A percentile compares a stretch with the other conserved stretches of the same genome.
Conservation (phyloP, 2,329 filamentous ascomycete species). For the Colletotrichum sp. region DNA sequence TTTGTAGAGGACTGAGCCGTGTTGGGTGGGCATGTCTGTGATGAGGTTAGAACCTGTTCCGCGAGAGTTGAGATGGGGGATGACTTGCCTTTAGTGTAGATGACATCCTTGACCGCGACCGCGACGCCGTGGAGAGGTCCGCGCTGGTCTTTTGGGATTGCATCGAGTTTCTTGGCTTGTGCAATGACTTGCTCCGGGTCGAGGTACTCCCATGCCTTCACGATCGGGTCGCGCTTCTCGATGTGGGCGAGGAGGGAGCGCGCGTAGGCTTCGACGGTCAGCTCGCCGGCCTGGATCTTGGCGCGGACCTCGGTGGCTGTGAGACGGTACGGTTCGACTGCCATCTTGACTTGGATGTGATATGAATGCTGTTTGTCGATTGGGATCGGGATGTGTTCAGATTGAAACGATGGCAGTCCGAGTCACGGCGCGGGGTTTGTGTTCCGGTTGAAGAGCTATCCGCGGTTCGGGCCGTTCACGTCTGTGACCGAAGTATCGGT, state of each 20-base stretch:
- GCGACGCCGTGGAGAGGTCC: conserved; percentile 63
- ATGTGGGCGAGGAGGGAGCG: conserved; percentile 51
- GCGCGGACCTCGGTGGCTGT: conserved; percentile 47
- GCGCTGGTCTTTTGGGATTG: conserved; percentile 48
- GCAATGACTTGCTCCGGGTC: conserved; percentile 49
- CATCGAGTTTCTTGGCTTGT: conserved; percentile 55
- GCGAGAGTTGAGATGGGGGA: too few relatives aligned
- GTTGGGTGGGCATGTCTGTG: conserved; percentile 60
- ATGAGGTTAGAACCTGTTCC: neutral
- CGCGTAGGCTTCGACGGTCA: conserved; percentile 56
- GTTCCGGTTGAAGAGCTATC: neutral
- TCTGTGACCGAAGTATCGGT: neutral
- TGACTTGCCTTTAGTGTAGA: conserved; percentile 54
- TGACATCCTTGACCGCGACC: conserved; percentile 66
- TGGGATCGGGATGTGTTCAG: neutral
- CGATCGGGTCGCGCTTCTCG: conserved; percentile 43
- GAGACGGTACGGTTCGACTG: conserved; percentile 14
- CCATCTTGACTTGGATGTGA: neutral
- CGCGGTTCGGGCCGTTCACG: neutral
- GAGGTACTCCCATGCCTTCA: conserved; percentile 57
- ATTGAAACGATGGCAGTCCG: neutral
- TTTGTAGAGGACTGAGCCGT: conserved; percentile 60
- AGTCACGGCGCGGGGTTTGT: neutral
- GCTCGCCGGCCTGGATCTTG: conserved; percentile 39
- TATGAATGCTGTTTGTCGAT: fast-evolving